Percentiles rank a stretch among this genome's conserved stretches.
These are phyloP conservation scores for Rhizophagus clarus DNA, from an alignment of 192 early-diverging fungal species.

Conservation along the genomic window DNA sequence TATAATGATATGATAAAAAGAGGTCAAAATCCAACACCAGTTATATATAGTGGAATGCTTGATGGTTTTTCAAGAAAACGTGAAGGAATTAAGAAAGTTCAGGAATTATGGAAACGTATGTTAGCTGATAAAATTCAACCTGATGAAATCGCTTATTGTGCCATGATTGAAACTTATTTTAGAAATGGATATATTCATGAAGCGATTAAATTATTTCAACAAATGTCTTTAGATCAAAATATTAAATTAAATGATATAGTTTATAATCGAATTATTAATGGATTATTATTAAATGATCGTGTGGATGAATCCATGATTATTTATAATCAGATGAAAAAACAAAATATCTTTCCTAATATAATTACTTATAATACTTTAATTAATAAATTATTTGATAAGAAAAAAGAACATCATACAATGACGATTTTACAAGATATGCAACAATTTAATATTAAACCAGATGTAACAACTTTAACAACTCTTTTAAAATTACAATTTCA, in stretches of 20 bases:
- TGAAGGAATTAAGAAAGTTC: not conserved
- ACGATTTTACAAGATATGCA: slow-evolving; percentile 18
- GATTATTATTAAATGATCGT: slow-evolving; percentile 2
- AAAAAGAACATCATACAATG: not conserved
- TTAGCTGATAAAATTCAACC: slow-evolving; percentile 18
- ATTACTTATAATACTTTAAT: slow-evolving; percentile 25
- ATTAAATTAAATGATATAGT: slow-evolving; percentile 3
- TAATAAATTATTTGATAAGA: not conserved
- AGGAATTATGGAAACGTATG: slow-evolving; percentile 24
- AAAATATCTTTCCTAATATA: slow-evolving; percentile 4
- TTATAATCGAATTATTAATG: slow-evolving; percentile 32
- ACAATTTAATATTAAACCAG: not conserved
- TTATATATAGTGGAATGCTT: slow-evolving; percentile 13
- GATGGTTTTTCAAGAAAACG: slow-evolving; percentile 18
- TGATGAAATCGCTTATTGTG: slow-evolving; percentile 12
- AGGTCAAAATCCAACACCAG: not conserved
- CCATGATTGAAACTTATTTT: slow-evolving; percentile 26
- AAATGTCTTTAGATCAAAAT: slow-evolving; percentile 18
- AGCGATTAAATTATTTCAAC: slow-evolving; percentile 8
- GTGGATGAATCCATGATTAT: slow-evolving; percentile 10
- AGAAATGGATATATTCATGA: not conserved
- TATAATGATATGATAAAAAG: slow-evolving; percentile 8
- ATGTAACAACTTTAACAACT: slow-evolving; percentile 1
- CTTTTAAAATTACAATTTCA: slow-evolving; percentile 9
- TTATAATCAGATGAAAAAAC: slow-evolving; percentile 7